These are phyloP conservation scores for Flaveria floridana DNA, from an alignment of 140 eudicot genomes.

Conservation along the genomic window DNA sequence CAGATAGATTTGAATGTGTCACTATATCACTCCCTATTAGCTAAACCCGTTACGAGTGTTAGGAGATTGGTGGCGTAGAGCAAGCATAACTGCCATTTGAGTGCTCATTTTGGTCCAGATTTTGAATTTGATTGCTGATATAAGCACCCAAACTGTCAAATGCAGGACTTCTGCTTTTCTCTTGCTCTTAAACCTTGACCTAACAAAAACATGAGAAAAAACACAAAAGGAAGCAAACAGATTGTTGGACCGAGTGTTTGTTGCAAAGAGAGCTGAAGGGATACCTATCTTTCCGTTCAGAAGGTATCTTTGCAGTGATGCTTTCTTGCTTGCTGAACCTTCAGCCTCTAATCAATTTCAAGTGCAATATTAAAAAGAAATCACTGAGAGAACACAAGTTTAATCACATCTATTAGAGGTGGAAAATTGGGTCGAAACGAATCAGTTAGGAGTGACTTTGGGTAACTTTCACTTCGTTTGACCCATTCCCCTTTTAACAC, in stretches of 20 bases:
- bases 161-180: slow-evolving; percentile 50
- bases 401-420: too few relatives aligned
- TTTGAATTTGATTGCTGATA: slow-evolving; percentile 34
- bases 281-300: slow-evolving; percentile 78
- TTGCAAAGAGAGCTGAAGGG: slow-evolving; percentile 15
- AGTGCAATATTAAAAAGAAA: too few relatives aligned
- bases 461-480: too few relatives aligned
- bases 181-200: slow-evolving; percentile 91
- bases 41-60: slow-evolving; percentile 57
- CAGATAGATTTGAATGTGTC: too few relatives aligned
- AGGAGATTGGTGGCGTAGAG: slow-evolving; percentile 52
- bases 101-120: slow-evolving; percentile 41
- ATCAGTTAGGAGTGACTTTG: too few relatives aligned
- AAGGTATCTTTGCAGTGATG: slow-evolving; percentile 71
- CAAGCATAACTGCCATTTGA: slow-evolving; percentile 43
- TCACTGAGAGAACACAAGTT: too few relatives aligned
- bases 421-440: too few relatives aligned
- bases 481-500: too few relatives aligned
- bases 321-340: slow-evolving; percentile 74
- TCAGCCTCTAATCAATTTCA: slow-evolving; percentile 32
- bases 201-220: slow-evolving; percentile 55
- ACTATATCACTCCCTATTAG: not conserved
- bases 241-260: not conserved
- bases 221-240: not conserved
- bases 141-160: slow-evolving; percentile 37